Evolutionary conservation across 306 rosid species (phyloP), one percentile per base, ranked within the genome.

Genomic region (Castanea mollissima): DNA sequence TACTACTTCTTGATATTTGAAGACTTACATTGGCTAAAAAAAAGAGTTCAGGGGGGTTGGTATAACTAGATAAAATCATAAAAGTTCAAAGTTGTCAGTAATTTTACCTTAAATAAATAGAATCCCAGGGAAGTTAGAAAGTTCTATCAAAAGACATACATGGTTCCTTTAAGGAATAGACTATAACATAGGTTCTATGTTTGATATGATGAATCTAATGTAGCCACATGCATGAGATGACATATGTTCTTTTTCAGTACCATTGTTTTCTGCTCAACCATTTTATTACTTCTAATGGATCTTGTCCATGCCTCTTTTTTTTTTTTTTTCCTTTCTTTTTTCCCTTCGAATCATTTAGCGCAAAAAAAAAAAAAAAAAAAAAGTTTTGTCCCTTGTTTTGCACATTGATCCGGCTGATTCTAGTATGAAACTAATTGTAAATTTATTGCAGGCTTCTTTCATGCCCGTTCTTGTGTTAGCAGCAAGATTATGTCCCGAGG

Each of bases 391-490:
- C 75, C 38, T 79, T 44, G 74, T 56, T 71, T 68, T 63, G 51
- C 60, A 29, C 71, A 19, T 54, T 71, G 73, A 38, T 74, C 71
- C 77, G 76, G 75, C 49, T 88, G 56, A 84, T 76, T 57, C n/a
- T 76, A 11, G 18, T 55, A 44, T 15, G 20, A 75, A 38, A 38
- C 69, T 81, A 41, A 74, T 27, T 75, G 46, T 46, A 49, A 44
- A 72, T 72, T 77, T 71, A 21, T 83, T 85, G 69, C 86, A 93
- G 99, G 99, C 97, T 79, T 95, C 99, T 80, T 90, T 95, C 88
- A 92, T 94, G 99, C 99, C 99, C 1, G 95, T 94, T 87, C 97
- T 95, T 62, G 99, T 95, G 80, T 88, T 95, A 63, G 97, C 99
- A 23, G 99, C 99, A 75, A 95, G 82, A 79, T 80, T 95, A 68